Evolutionary conservation across 2,329 filamentous ascomycete genomes (phyloP), one percentile per base, ranked within the genome.

Genomic region (Ophiostoma tasmaniense): DNA sequence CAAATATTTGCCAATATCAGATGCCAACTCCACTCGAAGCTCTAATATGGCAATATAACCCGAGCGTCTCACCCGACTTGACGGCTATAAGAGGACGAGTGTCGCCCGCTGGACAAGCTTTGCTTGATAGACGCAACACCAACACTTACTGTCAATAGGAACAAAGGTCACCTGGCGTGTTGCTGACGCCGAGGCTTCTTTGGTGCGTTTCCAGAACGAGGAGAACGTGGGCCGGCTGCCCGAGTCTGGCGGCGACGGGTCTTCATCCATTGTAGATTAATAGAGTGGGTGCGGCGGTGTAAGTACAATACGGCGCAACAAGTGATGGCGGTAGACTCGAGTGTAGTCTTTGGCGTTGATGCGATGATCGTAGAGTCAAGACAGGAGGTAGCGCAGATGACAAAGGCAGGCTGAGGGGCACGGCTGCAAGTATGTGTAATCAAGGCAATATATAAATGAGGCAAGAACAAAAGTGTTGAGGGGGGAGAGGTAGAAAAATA

Each of bases 181-280:
- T 8, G 69, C 70, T 3, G 59, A 28, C 8, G 75, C 74, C 42
- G 75, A 72, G 50, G 75, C 75, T 66, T 81, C 76, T 73, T 81
- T 82, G 22, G 77, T 79, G 62, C 77, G 79, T 72, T 79, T 82
- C 81, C 81, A 81, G 70, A 81, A 84, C 11, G 77, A 73, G n/a
- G 77, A 75, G 73, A 84, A 84, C n/a, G 81, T 82, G 2, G 81
- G 81, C 70, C 80, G 76, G 10, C 37, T 28, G 20, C 45, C 20
- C 4, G 66, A 61, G n/a, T 45, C 42, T 11, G 39, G 42, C n/a
- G 62, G n/a, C 45, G 69, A 33, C 65, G 64, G 52, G n/a, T 52
- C 30, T 35, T 68, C 61, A 10, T 68, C 70, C 66, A 69, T 70
- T 25, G 35, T 45, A 20, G 52, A 39, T 28, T 30, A n/a, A n/a